Percentiles rank a stretch among this genome's conserved stretches.
Conservation (phyloP, 2,329 filamentous ascomycete genomes). For the Colletotrichum sublineola region DNA sequence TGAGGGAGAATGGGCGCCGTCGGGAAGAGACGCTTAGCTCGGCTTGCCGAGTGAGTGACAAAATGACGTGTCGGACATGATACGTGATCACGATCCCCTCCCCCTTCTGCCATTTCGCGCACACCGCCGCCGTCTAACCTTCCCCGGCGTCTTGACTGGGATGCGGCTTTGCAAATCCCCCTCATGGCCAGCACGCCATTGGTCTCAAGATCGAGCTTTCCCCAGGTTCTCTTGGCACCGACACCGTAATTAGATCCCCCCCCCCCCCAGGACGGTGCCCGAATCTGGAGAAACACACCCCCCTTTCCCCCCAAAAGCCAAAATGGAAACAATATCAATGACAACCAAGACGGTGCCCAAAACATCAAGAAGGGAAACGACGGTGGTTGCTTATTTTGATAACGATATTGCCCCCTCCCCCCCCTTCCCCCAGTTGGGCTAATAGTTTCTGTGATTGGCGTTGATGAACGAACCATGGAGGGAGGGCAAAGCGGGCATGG, state of each 20-base stretch:
- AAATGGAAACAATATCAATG: too few species aligned
- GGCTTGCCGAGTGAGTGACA: background rate
- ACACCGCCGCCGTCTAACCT: too few species aligned
- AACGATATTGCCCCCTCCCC: background rate
- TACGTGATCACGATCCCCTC: constrained; percentile 18
- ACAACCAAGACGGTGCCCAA: constrained; percentile 24
- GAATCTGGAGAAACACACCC: background rate
- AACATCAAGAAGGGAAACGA: background rate
- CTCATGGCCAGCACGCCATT: constrained; percentile 24
- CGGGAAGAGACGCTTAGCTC: background rate
- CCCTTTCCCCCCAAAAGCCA: too few species aligned
- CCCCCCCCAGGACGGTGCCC: background rate
- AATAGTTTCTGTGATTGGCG: constrained; percentile 22
- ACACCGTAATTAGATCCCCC: background rate
- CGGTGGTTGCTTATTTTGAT: constrained; percentile 11
- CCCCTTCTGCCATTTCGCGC: constrained; percentile 7
- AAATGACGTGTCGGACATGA: constrained; percentile 21
- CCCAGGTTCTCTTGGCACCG: constrained; percentile 10
- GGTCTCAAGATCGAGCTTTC: constrained; percentile 29
- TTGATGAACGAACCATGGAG: constrained; percentile 26
- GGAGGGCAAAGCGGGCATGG: background rate
- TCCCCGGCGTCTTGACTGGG: constrained; percentile 1
- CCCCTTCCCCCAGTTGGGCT: constrained; percentile 2
- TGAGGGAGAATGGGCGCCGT: background rate
- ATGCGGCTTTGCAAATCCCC: constrained; percentile 12